A percentile compares a stretch with the other conserved stretches of the same genome.
Conservation (phyloP, 768 basidiomycete species). For the Lentinula raphanica region DNA sequence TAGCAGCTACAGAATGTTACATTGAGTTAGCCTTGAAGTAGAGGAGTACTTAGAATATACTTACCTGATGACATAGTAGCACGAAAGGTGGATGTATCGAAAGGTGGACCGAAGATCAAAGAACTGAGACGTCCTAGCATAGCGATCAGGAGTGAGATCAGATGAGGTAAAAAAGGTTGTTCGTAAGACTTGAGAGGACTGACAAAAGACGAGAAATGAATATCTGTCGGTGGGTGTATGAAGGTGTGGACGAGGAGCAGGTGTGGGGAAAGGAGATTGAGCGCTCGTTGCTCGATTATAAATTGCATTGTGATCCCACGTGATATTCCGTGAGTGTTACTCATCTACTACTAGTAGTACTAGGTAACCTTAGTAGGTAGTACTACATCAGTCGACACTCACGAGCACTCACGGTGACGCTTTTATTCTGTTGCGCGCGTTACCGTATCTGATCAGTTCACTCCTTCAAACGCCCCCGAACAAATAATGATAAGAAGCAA, state of each 20-base stretch:
- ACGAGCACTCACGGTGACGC: too few species aligned
- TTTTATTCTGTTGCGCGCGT: too few species aligned
- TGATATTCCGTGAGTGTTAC: not conserved
- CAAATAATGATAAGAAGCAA: not conserved
- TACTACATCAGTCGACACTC: too few species aligned
- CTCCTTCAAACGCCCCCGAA: too few species aligned
- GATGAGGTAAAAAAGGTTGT: not conserved
- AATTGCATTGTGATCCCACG: not conserved
- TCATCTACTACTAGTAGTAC: too few species aligned
- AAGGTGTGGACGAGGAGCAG: not conserved
- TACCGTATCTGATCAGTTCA: too few species aligned
- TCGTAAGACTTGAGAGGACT: not conserved
- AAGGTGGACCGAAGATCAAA: conserved; percentile 15
- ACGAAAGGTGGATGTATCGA: conserved; percentile 35
- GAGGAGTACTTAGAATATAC: conserved; percentile 7
- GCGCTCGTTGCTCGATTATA: not conserved
- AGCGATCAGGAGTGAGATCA: too few species aligned
- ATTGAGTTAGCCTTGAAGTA: not conserved
- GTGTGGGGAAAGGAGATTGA: not conserved
- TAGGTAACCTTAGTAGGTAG: too few species aligned
- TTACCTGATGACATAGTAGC: conserved; percentile 36
- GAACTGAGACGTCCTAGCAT: conserved; percentile 24
- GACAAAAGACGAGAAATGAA: not conserved
- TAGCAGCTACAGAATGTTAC: not conserved
- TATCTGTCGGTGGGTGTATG: not conserved